These are phyloP conservation scores for Populus tremula DNA, from an alignment of 345 rosid species.

Conservation along the genomic window DNA sequence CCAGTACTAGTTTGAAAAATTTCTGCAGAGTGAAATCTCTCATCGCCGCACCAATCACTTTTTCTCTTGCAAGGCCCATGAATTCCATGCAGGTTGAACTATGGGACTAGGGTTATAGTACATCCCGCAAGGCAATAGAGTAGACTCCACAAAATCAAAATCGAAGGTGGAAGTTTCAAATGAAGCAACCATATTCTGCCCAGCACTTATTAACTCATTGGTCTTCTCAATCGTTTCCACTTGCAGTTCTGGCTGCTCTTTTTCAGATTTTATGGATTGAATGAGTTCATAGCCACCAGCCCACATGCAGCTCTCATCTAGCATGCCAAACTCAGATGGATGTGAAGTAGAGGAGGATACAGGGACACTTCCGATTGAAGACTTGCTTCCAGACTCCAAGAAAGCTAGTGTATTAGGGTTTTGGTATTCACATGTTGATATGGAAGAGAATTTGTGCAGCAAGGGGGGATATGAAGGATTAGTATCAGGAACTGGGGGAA, in stretches of 20 bases:
- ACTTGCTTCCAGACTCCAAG: conserved; percentile 11
- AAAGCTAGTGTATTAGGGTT: conserved; percentile 22
- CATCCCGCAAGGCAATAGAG: conserved; percentile 34
- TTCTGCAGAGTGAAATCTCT: not conserved
- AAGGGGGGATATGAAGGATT: not conserved
- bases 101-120: conserved; percentile 25
- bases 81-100: conserved; percentile 46
- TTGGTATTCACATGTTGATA: conserved; percentile 14
- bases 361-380: not conserved
- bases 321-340: conserved; percentile 20
- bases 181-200: conserved; percentile 17
- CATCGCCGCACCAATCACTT: not conserved
- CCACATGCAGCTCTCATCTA: conserved; percentile 32
- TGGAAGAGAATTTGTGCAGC: not conserved
- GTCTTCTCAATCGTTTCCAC: not conserved
- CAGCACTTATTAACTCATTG: not conserved
- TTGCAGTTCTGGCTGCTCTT: not conserved
- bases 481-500: not conserved
- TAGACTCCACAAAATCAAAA: conserved; percentile 38
- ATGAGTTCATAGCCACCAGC: conserved; percentile 10
- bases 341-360: conserved; percentile 3
- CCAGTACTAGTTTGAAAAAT: not conserved
- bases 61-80: conserved; percentile 4
- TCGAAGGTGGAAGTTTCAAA: conserved; percentile 30
- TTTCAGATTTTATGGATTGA: conserved; percentile 7